Evolutionary conservation across 2,329 filamentous ascomycete species (phyloP).

Genomic region (Fonsecaea monophora): DNA sequence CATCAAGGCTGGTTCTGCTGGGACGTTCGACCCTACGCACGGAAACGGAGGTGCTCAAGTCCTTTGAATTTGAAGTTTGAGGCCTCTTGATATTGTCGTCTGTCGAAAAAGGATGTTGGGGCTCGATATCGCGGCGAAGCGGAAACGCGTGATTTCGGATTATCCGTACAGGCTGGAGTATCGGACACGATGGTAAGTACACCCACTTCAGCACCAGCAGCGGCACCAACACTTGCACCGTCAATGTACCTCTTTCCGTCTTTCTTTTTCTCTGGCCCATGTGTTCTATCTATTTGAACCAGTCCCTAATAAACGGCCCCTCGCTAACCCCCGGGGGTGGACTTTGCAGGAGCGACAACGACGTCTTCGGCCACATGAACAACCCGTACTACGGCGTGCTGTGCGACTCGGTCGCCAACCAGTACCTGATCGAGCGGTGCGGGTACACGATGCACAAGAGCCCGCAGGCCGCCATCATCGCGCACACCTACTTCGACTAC

Average conservation of each 20-base stretch:
- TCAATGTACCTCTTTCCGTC: not conserved
- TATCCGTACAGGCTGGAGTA: conserved; percentile 39
- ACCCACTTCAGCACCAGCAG: not conserved
- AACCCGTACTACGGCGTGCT: conserved; percentile 86
- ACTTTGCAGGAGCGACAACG: conserved; percentile 79
- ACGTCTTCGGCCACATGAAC: conserved; percentile 95
- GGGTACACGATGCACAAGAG: conserved; percentile 73
- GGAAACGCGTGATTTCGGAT: conserved; percentile 33
- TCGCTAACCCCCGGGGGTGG: not conserved
- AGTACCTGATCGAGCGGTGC: conserved; percentile 82
- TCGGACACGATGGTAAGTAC: conserved; percentile 34
- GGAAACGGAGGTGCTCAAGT: too few relatives aligned
- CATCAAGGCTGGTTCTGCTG: too few relatives aligned
- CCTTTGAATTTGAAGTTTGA: too few relatives aligned
- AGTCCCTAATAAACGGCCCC: not conserved
- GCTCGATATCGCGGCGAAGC: conserved; percentile 37
- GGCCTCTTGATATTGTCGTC: too few relatives aligned
- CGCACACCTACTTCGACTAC: conserved; percentile 84
- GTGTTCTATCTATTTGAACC: not conserved
- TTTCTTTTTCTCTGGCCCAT: not conserved
- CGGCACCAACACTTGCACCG: not conserved
- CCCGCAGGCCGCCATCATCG: conserved; percentile 79
- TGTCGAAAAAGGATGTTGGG: conserved; percentile 21
- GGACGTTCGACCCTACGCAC: too few relatives aligned
- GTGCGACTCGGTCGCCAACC: conserved; percentile 89